These are phyloP conservation scores for Colletotrichum eleusines DNA, from an alignment of 2,329 filamentous ascomycete genomes.

Conservation along the genomic window DNA sequence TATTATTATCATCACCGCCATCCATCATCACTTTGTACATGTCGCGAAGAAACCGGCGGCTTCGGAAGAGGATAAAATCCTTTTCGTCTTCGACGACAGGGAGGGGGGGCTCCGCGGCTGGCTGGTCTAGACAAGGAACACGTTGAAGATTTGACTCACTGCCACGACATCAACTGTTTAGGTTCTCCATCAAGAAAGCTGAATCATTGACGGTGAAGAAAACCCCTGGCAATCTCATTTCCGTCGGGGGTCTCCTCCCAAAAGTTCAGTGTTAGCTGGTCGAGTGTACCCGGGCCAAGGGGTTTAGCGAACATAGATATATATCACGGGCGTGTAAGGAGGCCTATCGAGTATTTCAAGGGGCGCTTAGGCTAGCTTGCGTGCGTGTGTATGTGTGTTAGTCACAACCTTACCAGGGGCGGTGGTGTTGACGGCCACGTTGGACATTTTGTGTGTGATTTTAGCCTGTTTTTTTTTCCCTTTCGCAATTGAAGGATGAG, in stretches of 20 bases:
- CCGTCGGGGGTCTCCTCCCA: neutral
- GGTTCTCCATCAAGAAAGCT: neutral
- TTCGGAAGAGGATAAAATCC: neutral
- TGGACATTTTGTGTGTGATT: neutral
- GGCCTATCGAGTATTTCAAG: neutral
- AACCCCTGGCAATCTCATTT: constrained; percentile 4
- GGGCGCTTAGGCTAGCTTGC: constrained; percentile 12
- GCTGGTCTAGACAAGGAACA: neutral
- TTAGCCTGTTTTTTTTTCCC: constrained; percentile 10
- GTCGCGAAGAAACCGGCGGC: neutral
- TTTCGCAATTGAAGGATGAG: neutral
- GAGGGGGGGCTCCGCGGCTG: neutral
- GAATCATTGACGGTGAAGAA: constrained; percentile 30
- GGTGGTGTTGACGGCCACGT: neutral
- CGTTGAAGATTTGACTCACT: constrained; percentile 23
- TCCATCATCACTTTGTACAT: neutral
- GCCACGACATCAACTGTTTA: constrained; percentile 24
- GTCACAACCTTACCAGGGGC: neutral
- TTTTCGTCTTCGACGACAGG: neutral
- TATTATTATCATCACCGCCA: neutral
- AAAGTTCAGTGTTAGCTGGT: neutral
- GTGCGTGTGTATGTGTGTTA: constrained; percentile 1
- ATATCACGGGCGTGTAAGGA: neutral
- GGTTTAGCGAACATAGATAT: neutral
- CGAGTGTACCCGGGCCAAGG: neutral